Evolutionary conservation across 2,329 filamentous ascomycete species (phyloP).

Genomic region (Knoxdaviesia capensis): DNA sequence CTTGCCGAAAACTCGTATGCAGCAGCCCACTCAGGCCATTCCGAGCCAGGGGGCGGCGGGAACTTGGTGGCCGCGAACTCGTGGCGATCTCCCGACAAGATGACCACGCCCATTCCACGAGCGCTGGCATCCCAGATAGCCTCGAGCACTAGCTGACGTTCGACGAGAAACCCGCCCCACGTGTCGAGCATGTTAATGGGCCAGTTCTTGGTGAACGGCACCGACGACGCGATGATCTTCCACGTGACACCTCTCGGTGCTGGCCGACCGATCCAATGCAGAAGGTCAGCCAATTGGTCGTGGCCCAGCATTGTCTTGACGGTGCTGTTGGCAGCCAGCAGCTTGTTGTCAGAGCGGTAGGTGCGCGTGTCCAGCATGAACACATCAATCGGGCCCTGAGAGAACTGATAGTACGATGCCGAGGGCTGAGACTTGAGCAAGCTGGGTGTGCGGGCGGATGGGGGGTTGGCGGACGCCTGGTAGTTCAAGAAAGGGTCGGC

Average conservation of each 20-base stretch:
- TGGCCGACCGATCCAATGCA: constrained; percentile 53
- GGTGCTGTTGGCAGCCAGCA: constrained; percentile 32
- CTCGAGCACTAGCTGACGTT: constrained; percentile 62
- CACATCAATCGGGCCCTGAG: constrained; percentile 77
- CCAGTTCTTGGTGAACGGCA: constrained; percentile 98
- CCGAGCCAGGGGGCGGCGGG: constrained; percentile 37
- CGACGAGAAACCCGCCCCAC: constrained; percentile 78
- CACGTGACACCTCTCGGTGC: constrained; percentile 65
- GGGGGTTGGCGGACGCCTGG: constrained; percentile 70
- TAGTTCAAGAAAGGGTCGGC: constrained; percentile 76
- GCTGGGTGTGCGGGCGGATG: constrained; percentile 32
- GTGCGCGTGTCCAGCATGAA: constrained; percentile 87
- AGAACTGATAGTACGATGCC: constrained; percentile 76
- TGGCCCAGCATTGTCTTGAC: constrained; percentile 75
- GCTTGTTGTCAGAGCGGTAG: constrained; percentile 52
- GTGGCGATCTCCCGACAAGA: constrained; percentile 85
- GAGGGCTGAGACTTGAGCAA: constrained; percentile 20
- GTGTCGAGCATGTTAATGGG: constrained; percentile 72
- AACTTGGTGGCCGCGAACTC: constrained; percentile 85
- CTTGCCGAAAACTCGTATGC: constrained; percentile 87
- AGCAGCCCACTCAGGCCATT: constrained; percentile 40
- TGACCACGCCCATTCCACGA: constrained; percentile 54
- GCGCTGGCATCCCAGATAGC: constrained; percentile 81
- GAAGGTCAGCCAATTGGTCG: constrained; percentile 58
- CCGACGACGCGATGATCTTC: constrained; percentile 81